phyloP scores from a whole-genome alignment of 78 protist genomes.

The Dictyostelium brefeldianum region DNA sequence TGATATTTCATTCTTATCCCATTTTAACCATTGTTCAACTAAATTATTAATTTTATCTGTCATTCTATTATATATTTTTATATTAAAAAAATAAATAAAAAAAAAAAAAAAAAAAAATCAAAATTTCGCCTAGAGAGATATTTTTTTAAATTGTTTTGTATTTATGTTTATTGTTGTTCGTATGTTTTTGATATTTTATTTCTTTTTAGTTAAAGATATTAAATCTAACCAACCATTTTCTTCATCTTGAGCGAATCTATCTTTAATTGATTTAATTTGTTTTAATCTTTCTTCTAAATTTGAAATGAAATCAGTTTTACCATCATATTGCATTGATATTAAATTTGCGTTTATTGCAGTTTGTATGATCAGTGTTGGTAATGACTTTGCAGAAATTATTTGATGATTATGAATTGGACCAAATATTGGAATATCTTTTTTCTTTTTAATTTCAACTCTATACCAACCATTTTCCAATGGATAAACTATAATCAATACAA shows the following conservation, averaged over 20 bases:
- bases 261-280: constrained; percentile 78
- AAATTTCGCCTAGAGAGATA: too few species aligned
- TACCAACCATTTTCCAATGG: constrained; percentile 74
- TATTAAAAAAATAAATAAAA: not conserved
- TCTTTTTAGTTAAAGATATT: constrained; percentile 20
- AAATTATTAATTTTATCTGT: constrained; percentile 23
- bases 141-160: too few species aligned
- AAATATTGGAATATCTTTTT: constrained; percentile 75
- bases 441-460: constrained; percentile 78
- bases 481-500: constrained; percentile 68
- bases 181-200: too few species aligned
- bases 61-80: not conserved
- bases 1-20: constrained; percentile 52
- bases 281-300: constrained; percentile 78
- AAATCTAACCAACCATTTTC: constrained; percentile 79
- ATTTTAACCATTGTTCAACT: constrained; percentile 58
- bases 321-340: constrained; percentile 69
- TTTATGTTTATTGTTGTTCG: too few species aligned
- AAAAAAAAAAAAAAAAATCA: too few species aligned
- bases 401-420: constrained; percentile 76
- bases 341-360: constrained; percentile 79
- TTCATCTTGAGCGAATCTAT: constrained; percentile 73
- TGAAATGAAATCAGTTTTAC: constrained; percentile 65
- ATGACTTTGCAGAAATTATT: constrained; percentile 63
- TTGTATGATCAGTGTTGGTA: constrained; percentile 66